Percentiles rank a stretch among this genome's conserved stretches.
Conservation (phyloP, 2,329 filamentous ascomycete genomes). For the Claviceps fusiformis region DNA sequence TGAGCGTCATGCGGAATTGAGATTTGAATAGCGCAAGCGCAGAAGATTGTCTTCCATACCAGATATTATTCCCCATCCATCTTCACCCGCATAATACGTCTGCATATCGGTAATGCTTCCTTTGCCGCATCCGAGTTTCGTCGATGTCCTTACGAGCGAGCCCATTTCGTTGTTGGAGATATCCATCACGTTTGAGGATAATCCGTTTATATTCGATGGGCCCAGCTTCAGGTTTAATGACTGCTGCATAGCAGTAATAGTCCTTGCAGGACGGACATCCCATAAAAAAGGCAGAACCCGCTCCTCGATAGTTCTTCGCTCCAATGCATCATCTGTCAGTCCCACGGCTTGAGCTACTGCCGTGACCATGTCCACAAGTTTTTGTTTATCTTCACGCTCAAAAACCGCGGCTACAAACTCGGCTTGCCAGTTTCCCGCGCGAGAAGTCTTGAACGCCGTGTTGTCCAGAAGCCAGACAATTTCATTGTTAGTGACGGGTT, state of each 20-base stretch:
- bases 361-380: conserved; percentile 55
- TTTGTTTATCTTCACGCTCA: conserved; percentile 52
- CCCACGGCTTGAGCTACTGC: conserved; percentile 57
- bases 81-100: conserved; percentile 60
- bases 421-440: conserved; percentile 51
- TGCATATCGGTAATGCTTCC: conserved; percentile 47
- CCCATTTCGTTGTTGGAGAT: conserved; percentile 36
- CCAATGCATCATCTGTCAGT: conserved; percentile 44
- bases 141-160: conserved; percentile 30
- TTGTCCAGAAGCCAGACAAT: conserved; percentile 86
- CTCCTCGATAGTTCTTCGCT: conserved; percentile 46
- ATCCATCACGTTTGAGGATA: conserved; percentile 49
- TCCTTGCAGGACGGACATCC: conserved; percentile 56
- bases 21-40: not conserved
- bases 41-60: conserved; percentile 25
- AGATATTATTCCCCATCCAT: conserved; percentile 76
- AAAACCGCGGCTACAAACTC: conserved; percentile 80
- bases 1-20: not conserved
- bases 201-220: conserved; percentile 58
- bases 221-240: conserved; percentile 41
- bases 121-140: conserved; percentile 35
- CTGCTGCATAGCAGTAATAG: conserved; percentile 49
- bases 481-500: conserved; percentile 49
- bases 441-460: conserved; percentile 53
- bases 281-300: conserved; percentile 68